Evolutionary conservation across 2,329 filamentous ascomycete species (phyloP), one percentile per base, ranked within the genome.

Genomic region (Penicillium vulpinum): DNA sequence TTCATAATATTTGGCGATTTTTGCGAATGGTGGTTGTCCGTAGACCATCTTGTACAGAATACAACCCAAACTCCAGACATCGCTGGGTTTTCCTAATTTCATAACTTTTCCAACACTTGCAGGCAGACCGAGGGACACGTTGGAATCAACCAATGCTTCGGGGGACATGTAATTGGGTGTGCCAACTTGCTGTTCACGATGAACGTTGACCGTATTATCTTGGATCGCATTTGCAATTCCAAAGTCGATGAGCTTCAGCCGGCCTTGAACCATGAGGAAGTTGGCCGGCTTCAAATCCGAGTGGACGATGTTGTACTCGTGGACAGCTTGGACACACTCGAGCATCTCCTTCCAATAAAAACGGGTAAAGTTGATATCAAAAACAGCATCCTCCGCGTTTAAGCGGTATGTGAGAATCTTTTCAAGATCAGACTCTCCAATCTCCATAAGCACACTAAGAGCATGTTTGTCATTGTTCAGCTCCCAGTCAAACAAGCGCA

Each of bases 331-430:
- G 6, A 99, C 86, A 71, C 94, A 97, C 73, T 96, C 92, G 18
- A 99, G 87, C 94, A 99, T 99, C 77, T 99, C 94, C 74, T 96
- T 94, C 94, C 94, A 99, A 80, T 96, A 96, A 76, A 90, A 95
- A n/a, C 94, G 89, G 13, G 94, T 91, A 73, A 97, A 97, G 51
- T 89, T 90, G 2, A 91, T 83, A 70, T 99, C 94, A 59, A 99
- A 88, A 58, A 83, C 85, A 38, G 90, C 85, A 52, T 89, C 85
- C 59, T 92, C 88, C 0, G 81, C 84, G 67, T 87, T 90, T 67
- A 90, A 79, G 10, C 87, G 86, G 62, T 87, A 84, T 35, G 87
- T 88, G 62, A 99, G 83, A 52, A 97, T 86, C 54, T 88, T 91
- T 70, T 95, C 90, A 68, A 99, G 84, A 74, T 99, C 94, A 22